Evolutionary conservation across 202 grass and related monocot species (phyloP), one percentile per base, ranked within the genome.

Genomic region (Bolboschoenoplectus hybrid): DNA sequence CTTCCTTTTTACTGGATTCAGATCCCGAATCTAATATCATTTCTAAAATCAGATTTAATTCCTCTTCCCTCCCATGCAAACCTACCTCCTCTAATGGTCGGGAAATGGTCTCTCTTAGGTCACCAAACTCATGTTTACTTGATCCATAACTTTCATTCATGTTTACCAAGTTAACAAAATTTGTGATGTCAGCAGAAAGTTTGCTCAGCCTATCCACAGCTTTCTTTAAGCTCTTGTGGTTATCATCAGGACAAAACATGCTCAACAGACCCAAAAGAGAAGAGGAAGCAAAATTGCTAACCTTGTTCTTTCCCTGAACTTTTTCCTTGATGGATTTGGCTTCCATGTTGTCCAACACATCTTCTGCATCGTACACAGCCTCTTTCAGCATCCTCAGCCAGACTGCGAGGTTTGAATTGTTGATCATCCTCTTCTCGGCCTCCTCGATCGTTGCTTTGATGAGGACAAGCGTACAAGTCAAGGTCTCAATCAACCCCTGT

Each of bases 371-470:
- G 6, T 68, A 86, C 9, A 74, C 89, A 41, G 81, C 53, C 4
- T 86, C 80, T 75, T 88, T 88, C 79, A 91, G 74, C 36, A 75
- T 81, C 51, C 65, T 38, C 14, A 91, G 40, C 84, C 83, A 88
- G 3, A 51, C 7, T 16, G 11, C 49, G 14, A 86, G 73, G 6
- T 8, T 58, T 5, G 7, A 3, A 62, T 81, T 83, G 72, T 65
- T 83, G 77, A 91, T 86, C 17, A 74, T 80, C 63, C 6, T 9
- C 4, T 86, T 81, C 74, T 91, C 87, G 1, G 45, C 84, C 60
- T 60, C 82, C 13, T 86, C 57, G n/a, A 91, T 66, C n/a, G 87
- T 72, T 19, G 62, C 52, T 74, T 17, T 6, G 35, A 6, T 35
- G 20, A 64, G 20, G 34, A 35, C 2, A 26, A 64, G 34, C 56